Evolutionary conservation across 192 early-diverging fungal genomes (phyloP), one percentile per base, ranked within the genome.

Genomic region (Pilobolus umbonatus): DNA sequence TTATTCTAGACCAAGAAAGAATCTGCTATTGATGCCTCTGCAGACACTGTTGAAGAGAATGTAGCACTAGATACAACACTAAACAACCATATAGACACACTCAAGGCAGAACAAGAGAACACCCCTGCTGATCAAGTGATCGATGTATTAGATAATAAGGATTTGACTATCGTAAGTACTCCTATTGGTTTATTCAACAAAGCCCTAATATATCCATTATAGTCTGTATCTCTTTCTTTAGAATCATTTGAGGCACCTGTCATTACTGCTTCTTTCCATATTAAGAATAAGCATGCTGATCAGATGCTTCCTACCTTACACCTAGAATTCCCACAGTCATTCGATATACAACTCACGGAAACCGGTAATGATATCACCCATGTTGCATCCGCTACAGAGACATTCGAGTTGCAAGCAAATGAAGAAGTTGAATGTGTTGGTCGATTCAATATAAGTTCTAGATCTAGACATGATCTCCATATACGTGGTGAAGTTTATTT

Each of bases 401-500:
- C 29, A 1, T 69, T 61, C 32, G 72, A 71, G n/a, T 55, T 72
- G 31, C 39, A 68, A 49, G 19, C n/a, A 11, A 31, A 53, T 28
- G 72, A 61, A 22, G 14, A 53, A 15, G 69, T 52, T 5, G 60
- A 58, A 15, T 49, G 57, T 15, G 42, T 46, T n/a, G 64, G 55
- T 1, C 19, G 54, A 21, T 62, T 74, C 28, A 64, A 44, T 48
- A 46, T 74, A 2, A 21, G 45, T 25, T 64, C 68, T 35, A 60
- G 61, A 14, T 46, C 60, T 21, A 50, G 67, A 21, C 47, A 28
- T 15, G 60, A 64, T 8, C 35, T 67, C 39, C 63, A 42, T 48
- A 42, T 74, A 15, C 43, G 50, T 40, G 72, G 72, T n/a, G 62
- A 65, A 44, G n/a, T 74, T 10, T n/a, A 48, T 32, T 74, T 62